Evolutionary conservation across 345 rosid species (phyloP).

Genomic region (Dimocarpus longan): DNA sequence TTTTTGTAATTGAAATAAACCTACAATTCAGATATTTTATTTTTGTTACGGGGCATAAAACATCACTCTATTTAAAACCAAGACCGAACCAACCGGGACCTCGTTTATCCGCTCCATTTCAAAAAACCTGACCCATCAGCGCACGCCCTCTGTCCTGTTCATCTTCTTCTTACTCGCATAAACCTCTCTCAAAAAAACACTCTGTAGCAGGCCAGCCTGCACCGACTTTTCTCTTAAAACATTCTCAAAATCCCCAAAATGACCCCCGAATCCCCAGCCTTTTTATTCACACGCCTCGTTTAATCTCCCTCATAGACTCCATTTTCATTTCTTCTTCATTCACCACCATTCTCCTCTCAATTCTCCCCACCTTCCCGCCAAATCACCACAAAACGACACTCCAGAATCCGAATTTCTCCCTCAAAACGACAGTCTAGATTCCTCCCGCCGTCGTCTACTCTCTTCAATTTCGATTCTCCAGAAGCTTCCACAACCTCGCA

Average conservation of each 20-base stretch:
- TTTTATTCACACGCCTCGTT: conserved; percentile 2
- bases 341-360: conserved; percentile 37
- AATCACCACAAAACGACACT: conserved; percentile 30
- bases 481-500: conserved; percentile 28
- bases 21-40: too few species aligned
- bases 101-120: conserved; percentile 6
- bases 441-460: conserved; percentile 25
- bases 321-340: conserved; percentile 37
- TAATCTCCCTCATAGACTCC: conserved; percentile 45
- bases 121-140: background rate
- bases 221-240: background rate
- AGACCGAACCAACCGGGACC: background rate
- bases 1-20: too few species aligned
- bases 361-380: conserved; percentile 32
- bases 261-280: background rate
- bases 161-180: background rate
- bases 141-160: background rate
- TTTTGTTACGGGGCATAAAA: too few species aligned
- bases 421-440: conserved; percentile 12
- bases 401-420: background rate
- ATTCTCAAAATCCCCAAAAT: conserved; percentile 12
- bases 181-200: conserved; percentile 2
- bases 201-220: conserved; percentile 4
- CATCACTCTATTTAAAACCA: too few species aligned
- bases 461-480: conserved; percentile 26